Evolutionary conservation across 352 stramenopile genomes (phyloP).

Genomic region (Globisporangium mamillatum): DNA sequence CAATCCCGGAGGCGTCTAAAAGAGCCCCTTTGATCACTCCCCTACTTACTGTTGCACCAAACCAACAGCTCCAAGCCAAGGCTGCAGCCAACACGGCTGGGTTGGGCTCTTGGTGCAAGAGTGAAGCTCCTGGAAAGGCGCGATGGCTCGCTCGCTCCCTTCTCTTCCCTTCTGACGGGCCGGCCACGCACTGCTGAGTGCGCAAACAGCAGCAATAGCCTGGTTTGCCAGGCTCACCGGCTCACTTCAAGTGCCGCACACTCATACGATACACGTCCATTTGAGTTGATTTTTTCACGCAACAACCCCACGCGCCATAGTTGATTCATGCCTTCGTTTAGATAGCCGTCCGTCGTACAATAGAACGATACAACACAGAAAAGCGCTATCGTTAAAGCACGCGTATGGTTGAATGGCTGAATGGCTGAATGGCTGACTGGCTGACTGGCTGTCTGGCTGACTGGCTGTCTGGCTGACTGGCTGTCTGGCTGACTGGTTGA

Average conservation of each 20-base stretch:
- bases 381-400: background rate
- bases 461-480: too few relatives aligned
- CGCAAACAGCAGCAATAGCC: background rate
- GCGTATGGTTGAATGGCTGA: too few relatives aligned
- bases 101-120: background rate
- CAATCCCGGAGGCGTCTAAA: background rate
- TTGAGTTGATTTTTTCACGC: background rate
- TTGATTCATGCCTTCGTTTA: background rate
- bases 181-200: background rate
- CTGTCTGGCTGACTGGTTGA: background rate
- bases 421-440: too few relatives aligned
- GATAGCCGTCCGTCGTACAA: background rate
- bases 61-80: background rate
- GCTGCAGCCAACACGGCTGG: background rate
- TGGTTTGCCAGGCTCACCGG: too few relatives aligned
- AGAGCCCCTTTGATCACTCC: background rate
- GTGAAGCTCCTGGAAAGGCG: background rate
- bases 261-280: background rate
- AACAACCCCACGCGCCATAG: background rate
- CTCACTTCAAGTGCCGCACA: background rate
- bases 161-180: background rate
- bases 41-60: background rate
- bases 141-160: background rate
- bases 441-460: too few relatives aligned
- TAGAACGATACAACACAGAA: background rate